Percentiles rank a stretch among this genome's conserved stretches.
Conservation (phyloP, 2,329 filamentous ascomycete genomes). For the Elsinoe australis region DNA sequence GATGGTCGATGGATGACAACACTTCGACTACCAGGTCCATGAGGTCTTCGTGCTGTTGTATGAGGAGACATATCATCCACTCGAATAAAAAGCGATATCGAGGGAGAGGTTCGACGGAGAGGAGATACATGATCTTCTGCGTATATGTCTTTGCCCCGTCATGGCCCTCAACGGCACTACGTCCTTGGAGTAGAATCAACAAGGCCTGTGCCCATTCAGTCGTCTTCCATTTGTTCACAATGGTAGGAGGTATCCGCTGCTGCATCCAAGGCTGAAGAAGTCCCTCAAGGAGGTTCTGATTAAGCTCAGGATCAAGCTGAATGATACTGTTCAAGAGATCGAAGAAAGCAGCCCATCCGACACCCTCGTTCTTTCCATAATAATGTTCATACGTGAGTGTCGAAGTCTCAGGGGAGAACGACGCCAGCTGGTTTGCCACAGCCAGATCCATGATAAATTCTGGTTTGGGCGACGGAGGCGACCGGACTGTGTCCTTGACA, state of each 20-base stretch:
- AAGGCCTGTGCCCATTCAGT: slow-evolving; percentile 42
- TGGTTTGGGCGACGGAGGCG: slow-evolving; percentile 35
- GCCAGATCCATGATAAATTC: slow-evolving; percentile 42
- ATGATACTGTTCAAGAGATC: slow-evolving; percentile 38
- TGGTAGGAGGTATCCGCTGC: slow-evolving; percentile 38
- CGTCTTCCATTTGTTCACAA: slow-evolving; percentile 43
- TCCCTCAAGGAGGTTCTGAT: slow-evolving; percentile 28
- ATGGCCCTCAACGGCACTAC: neutral
- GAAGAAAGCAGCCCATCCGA: slow-evolving; percentile 40
- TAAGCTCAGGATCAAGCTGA: slow-evolving; percentile 23
- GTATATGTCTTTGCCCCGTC: slow-evolving; percentile 30
- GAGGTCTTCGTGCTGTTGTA: slow-evolving; percentile 31
- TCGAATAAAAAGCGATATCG: slow-evolving; percentile 42
- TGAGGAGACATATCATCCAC: slow-evolving; percentile 42
- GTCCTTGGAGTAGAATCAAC: slow-evolving; percentile 35
- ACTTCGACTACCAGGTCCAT: slow-evolving; percentile 31
- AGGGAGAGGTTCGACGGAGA: slow-evolving; percentile 42
- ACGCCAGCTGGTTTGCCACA: slow-evolving; percentile 29
- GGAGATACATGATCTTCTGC: slow-evolving; percentile 33
- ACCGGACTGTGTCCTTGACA: slow-evolving; percentile 34
- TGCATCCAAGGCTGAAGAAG: slow-evolving; percentile 37
- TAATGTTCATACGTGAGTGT: slow-evolving; percentile 34
- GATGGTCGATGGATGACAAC: slow-evolving; percentile 37
- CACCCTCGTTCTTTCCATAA: slow-evolving; percentile 38
- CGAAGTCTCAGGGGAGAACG: slow-evolving; percentile 26